Percentiles rank a stretch among this genome's conserved stretches.
Conservation (phyloP, 2,329 filamentous ascomycete genomes). For the Curvularia eragrostidis region DNA sequence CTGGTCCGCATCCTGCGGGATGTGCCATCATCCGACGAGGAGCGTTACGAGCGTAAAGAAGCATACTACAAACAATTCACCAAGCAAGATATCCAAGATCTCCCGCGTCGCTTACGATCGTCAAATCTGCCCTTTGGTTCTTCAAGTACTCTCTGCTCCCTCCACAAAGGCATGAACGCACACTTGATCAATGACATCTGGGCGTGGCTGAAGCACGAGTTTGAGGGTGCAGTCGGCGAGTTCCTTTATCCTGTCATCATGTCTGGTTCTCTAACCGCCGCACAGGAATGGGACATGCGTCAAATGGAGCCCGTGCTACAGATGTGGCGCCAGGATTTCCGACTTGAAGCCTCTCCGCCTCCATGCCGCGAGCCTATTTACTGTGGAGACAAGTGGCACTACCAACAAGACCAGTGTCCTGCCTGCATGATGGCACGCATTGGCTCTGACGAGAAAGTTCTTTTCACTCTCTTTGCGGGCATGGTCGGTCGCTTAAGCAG, state of each 20-base stretch:
- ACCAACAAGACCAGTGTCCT: slow-evolving; percentile 32
- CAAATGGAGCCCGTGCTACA: slow-evolving; percentile 39
- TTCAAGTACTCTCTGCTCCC: slow-evolving; percentile 27
- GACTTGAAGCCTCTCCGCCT: slow-evolving; percentile 20
- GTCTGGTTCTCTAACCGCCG: slow-evolving; percentile 19
- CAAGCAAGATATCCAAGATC: slow-evolving; percentile 24
- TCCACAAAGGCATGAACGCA: slow-evolving; percentile 33
- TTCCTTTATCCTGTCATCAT: slow-evolving; percentile 39
- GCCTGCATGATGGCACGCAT: slow-evolving; percentile 44
- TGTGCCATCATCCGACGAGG: slow-evolving; percentile 10
- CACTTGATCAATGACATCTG: slow-evolving; percentile 33
- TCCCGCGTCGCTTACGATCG: slow-evolving; percentile 33
- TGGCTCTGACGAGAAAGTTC: slow-evolving; percentile 30
- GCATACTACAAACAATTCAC: slow-evolving; percentile 14
- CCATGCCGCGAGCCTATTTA: slow-evolving; percentile 25
- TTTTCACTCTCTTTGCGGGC: slow-evolving; percentile 36
- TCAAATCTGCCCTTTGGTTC: slow-evolving; percentile 19
- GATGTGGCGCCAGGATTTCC: slow-evolving; percentile 36
- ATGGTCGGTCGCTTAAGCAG: slow-evolving; percentile 30
- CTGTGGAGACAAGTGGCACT: slow-evolving; percentile 26
- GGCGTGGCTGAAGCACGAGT: slow-evolving; percentile 31
- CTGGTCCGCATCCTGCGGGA: slow-evolving; percentile 30
- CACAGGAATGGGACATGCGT: slow-evolving; percentile 27
- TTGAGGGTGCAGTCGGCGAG: slow-evolving; percentile 31
- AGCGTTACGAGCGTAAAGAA: slow-evolving; percentile 3